These are phyloP conservation scores for Trichoderma atroviride DNA, from an alignment of 2,329 filamentous ascomycete genomes.

Conservation along the genomic window DNA sequence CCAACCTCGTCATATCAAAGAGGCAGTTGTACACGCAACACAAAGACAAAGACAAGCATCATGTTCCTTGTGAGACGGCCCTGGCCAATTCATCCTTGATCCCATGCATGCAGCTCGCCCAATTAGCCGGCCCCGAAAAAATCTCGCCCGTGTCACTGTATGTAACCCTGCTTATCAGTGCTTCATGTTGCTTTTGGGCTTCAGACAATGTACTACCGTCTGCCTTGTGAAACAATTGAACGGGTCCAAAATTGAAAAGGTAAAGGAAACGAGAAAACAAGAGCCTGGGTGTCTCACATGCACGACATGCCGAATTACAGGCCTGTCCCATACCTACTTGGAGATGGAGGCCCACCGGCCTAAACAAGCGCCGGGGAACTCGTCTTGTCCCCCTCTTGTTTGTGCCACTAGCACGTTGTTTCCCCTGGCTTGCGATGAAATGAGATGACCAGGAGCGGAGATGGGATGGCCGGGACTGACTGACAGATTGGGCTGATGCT, in stretches of 20 bases:
- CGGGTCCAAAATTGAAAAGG: too few relatives aligned
- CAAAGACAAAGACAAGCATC: not conserved
- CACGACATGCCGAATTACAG: not conserved
- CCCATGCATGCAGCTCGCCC: not conserved
- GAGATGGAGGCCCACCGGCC: slow-evolving; percentile 18
- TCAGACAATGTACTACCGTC: not conserved
- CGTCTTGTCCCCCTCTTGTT: not conserved
- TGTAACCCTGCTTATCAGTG: not conserved
- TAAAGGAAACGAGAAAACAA: not conserved
- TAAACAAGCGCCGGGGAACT: not conserved
- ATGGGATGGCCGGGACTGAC: not conserved
- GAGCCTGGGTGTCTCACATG: not conserved
- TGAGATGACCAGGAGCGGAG: not conserved
- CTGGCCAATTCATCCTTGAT: not conserved
- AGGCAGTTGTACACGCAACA: not conserved
- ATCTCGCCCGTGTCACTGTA: not conserved
- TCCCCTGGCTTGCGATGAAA: not conserved
- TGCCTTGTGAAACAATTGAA: not conserved
- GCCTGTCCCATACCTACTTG: too few relatives aligned
- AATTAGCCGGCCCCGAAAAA: slow-evolving; percentile 3
- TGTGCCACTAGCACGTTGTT: not conserved
- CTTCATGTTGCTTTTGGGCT: not conserved
- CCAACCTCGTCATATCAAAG: not conserved
- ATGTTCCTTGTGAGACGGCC: not conserved
- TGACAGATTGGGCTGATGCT: not conserved